Evolutionary conservation across 2,329 filamentous ascomycete genomes (phyloP), one percentile per base, ranked within the genome.

Genomic region (Diaporthe sp.): DNA sequence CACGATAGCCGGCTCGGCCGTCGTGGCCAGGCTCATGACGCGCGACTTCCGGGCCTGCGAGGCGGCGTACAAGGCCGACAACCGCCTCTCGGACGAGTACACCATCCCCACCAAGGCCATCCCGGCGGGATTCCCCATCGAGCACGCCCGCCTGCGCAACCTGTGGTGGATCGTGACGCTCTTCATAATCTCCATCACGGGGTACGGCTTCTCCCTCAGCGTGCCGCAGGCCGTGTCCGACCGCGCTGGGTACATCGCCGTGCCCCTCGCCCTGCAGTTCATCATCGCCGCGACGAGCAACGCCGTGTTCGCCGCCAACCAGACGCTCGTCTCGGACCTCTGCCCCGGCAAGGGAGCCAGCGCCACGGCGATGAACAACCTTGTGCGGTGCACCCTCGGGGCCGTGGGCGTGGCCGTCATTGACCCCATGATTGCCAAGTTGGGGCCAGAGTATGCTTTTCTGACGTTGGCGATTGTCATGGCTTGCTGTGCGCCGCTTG

Each of bases 1-100:
- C 25, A 84, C 84, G 28, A 85, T 88, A 53, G 78, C 82, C 28
- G 86, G 85, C 6, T 86, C 85, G 2, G 82, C 83, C 46, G 78
- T 83, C 1, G 84, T 83, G 22, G 86, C 86, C 34, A 84, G 82
- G 19, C 78, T 88, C 4, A 83, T 88, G 82, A 85, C 86, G 61
- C 80, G 79, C 51, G 84, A 85, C 76, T 86, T 84, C 61, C 46
- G 68, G 73, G 51, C 67, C 55, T 12, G 80, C 79, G 82, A 80
- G 71, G 51, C 79, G 75, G 13, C 80, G 77, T 80, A 83, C 78
- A 75, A 81, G 78, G 55, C 81, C 81, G 76, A 80, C 77, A 76
- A 78, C 77, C 22, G 55, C 72, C 79, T 80, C 3, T 78, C 84
- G 0, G 80, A 81, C 0, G 76, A 79, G 1, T 79, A 83, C 76